Conservation (phyloP, 2,329 filamentous ascomycete genomes). For the Dothistroma septosporum region DNA sequence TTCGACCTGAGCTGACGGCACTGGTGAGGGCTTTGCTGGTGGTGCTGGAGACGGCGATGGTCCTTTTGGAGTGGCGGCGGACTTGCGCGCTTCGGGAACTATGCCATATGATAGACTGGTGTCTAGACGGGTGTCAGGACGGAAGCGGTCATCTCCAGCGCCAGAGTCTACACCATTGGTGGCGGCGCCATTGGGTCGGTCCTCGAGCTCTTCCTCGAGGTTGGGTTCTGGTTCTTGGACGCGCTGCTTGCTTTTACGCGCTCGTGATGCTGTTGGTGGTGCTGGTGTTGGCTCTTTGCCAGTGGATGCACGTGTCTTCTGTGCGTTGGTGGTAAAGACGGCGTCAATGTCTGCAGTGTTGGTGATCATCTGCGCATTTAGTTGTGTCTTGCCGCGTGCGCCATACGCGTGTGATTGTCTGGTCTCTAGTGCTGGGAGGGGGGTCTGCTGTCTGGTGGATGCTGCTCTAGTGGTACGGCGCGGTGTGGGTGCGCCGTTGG, state of each 20-base stretch:
- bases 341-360: conserved; percentile 13
- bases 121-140: neutral
- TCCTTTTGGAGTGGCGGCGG: neutral
- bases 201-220: neutral
- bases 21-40: neutral
- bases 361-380: conserved; percentile 15
- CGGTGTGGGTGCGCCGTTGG: neutral
- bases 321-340: conserved; percentile 11
- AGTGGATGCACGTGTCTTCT: conserved; percentile 1
- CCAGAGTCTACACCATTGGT: neutral
- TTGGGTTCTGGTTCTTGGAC: neutral
- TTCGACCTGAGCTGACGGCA: neutral
- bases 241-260: neutral
- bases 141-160: neutral
- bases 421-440: conserved; percentile 15
- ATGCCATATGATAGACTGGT: neutral
- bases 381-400: conserved; percentile 15
- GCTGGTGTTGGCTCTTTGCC: neutral
- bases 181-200: neutral
- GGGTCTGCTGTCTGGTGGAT: conserved; percentile 10
- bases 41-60: neutral
- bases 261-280: neutral
- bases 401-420: conserved; percentile 20
- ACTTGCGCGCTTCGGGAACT: neutral
- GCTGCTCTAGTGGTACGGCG: conserved; percentile 10